Base-by-base conservation (phyloP, 805 yeast genomes). In the Nakazawaea wickerhamii region DNA sequence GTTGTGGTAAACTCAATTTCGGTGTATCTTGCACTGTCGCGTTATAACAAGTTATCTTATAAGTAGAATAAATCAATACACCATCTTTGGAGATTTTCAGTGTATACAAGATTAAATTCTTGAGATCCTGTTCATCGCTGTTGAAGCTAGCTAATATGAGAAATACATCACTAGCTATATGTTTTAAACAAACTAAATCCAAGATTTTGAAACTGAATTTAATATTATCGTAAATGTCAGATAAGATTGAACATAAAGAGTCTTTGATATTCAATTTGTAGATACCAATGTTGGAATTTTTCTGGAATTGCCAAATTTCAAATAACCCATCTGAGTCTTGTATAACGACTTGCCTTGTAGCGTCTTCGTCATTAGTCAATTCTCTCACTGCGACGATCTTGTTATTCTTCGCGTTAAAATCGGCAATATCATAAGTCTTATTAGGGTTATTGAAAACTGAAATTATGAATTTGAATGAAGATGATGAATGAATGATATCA, bases 361-460 rank as follows among this genome's bases (percentile, higher is more conserved):
- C 34, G 44, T 75, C 73, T 23, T 75, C 77, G 4, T 68, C 51
- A 7, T 74, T 23, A 22, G 21, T 55, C 4, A 68, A 64, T 0
- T 76, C 63, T 44, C 72, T 74, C 33, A 87, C 63, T 2, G 87
- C 64, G 1, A 76, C 78, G 15, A 88, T 72, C 39, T 76, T 75
- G 53, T 70, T 70, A 7, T 61, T 50, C 5, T 38, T 46, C 22
- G 50, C 45, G 9, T 35, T 28, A 41, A 55, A 55, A 10, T 46
- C 50, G 6, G 47, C 51, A 19, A 52, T 14, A 36, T 50, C 49
- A 40, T 52, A 56, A 6, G 44, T 30, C 15, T 25, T 31, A 4
- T 15, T 26, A 4, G 25, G 14, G 8, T 47, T 38, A 7, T 44
- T 44, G 11, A 50, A 33, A 4, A 58, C 46, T 4, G 51, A 40